These are phyloP conservation scores for Cyclotella choctawhatcheeana DNA, from an alignment of 108 stramenopile genomes.

Conservation along the genomic window DNA sequence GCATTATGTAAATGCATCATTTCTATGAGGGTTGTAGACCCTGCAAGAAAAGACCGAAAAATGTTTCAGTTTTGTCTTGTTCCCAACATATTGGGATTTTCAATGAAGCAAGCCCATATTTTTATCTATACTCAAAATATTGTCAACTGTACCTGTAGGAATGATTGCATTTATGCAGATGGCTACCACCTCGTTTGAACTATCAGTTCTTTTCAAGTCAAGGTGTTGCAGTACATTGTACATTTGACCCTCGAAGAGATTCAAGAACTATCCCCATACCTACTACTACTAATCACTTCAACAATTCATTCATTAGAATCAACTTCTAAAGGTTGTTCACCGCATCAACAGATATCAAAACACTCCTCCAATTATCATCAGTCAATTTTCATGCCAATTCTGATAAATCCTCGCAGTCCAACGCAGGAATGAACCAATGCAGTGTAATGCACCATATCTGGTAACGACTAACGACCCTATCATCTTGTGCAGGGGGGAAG, in stretches of 20 bases:
- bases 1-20: no score
- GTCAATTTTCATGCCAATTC: slow-evolving; percentile 2
- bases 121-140: neutral
- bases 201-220: neutral
- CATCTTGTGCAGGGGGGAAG: no score
- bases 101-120: neutral
- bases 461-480: neutral
- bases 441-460: slow-evolving; percentile 7
- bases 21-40: neutral
- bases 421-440: neutral
- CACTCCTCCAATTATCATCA: neutral
- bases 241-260: neutral
- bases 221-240: no score
- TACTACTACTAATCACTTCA: no score
- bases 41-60: neutral
- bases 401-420: neutral
- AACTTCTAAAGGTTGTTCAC: neutral
- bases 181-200: neutral
- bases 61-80: neutral
- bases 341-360: neutral
- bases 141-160: slow-evolving; percentile 1
- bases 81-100: slow-evolving; percentile 4
- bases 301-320: neutral
- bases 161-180: neutral
- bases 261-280: neutral